Evolutionary conservation across 1,139 yeast genomes (phyloP), one percentile per base, ranked within the genome.

Genomic region (Kodamaea suecica): DNA sequence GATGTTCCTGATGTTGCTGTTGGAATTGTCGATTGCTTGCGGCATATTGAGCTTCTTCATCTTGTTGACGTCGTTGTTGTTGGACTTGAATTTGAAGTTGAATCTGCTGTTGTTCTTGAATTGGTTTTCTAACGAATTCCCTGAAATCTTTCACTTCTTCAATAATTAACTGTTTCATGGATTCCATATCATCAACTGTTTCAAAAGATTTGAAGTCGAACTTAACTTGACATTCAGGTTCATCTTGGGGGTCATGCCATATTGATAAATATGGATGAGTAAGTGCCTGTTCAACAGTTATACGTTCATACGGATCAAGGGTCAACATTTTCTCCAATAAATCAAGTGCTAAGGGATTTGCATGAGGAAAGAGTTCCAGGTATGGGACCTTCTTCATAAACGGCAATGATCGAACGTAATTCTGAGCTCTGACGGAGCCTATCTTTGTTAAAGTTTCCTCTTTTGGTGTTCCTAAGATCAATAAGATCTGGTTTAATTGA

Each of bases 231-330:
- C 97, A 88, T 29, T 73, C 80, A 4, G 96, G 96, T 59, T 92
- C 98, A 55, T 92, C 98, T 20, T 79, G 76, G 3, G 97, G 95
- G 53, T 92, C 98, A 57, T 90, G 97, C 98, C 98, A 92, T 23
- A 92, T 83, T 36, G 81, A 70, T 38, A 92, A 68, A 54, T 92
- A 92, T 5, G 95, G 95, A 59, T 92, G 98, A 42, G 78, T 76
- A 40, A 92, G 70, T 0, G 97, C 97, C 36, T 86, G 84, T 37
- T 84, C 88, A 2, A 90, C 97, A 0, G 94, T 78, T 33, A 92
- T 87, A 58, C 98, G 73, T 50, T 81, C 77, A 33, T 75, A 74
- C 0, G 98, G 97, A 55, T 92, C 97, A 41, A 92, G 73, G 9
- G 95, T 80, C 29, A 92, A 72, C 94, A 92, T 83, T 48, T 69